Base-by-base conservation (phyloP, 2,329 filamentous ascomycete genomes). In the Lachnellula occidentalis region DNA sequence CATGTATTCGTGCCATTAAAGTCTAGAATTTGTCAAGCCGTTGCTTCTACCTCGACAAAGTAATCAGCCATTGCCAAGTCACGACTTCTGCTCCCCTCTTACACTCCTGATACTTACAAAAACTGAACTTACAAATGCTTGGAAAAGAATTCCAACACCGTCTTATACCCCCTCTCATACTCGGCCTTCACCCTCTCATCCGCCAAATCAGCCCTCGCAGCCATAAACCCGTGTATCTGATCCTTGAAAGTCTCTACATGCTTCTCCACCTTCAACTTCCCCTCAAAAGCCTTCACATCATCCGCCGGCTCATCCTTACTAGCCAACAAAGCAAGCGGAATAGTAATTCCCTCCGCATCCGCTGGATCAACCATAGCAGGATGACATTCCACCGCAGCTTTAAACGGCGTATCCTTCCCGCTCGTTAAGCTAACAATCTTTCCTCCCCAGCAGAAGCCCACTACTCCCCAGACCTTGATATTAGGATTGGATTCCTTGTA, bases 331-430 rank as follows among this genome's bases (percentile, higher is more conserved):
- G 78, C 74, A 41, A 86, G 71, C 1, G 86, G 86, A 7, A 87
- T 74, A 51, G 76, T 80, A 69, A 88, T 76, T 8, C 71, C 74
- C 60, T 74, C 67, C 1, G 83, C 85, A 45, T 90, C 86, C 36
- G 74, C 71, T 19, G 79, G 72, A 58, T 86, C 82, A 42, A 86
- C 78, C 80, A 85, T 83, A 59, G 82, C 82, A 0, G 83, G 82
- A 68, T 86, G 82, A 58, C 69, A 70, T 56, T 76, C 70, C 43
- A 78, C 79, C 4, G 69, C 80, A 31, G 74, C 74, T 56, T 73
- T 74, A 68, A 88, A 88, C 1, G 56, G 79, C 1, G 57, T 71
- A 5, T 49, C 15, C 2, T 42, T 51, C 15, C 59, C 60, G 4
- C 57, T 56, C 5, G 53, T 57, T 11, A 68, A 42, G 5, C 63